phyloP scores from a whole-genome alignment of 2,329 filamentous ascomycete genomes.

The Ambrosiella cleistominuta region DNA sequence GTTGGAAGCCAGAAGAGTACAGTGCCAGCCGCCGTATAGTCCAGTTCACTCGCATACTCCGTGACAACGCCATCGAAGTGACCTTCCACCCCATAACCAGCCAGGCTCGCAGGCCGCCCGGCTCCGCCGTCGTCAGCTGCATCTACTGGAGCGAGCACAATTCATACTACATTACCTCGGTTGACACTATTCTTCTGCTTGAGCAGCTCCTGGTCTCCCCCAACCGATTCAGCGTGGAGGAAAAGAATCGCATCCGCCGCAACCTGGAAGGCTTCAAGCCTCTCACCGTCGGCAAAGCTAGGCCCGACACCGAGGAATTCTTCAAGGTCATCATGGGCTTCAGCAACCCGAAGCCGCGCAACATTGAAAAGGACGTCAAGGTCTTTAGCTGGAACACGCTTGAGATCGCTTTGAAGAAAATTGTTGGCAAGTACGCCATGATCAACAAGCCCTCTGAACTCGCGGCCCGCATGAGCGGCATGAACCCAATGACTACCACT shows the following conservation, averaged over 20 bases:
- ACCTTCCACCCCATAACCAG: constrained; percentile 63
- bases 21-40: constrained; percentile 68
- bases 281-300: constrained; percentile 81
- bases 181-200: constrained; percentile 89
- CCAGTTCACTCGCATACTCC: constrained; percentile 68
- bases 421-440: constrained; percentile 73
- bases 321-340: constrained; percentile 99
- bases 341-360: constrained; percentile 81
- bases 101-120: constrained; percentile 55
- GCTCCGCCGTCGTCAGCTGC: constrained; percentile 90
- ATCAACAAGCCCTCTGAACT: neutral
- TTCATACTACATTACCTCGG: constrained; percentile 86
- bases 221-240: constrained; percentile 79
- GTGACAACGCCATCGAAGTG: constrained; percentile 62
- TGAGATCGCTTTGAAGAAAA: constrained; percentile 78
- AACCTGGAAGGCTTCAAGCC: constrained; percentile 92
- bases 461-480: neutral
- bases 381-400: constrained; percentile 95
- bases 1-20: constrained; percentile 71
- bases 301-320: constrained; percentile 84
- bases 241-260: constrained; percentile 93
- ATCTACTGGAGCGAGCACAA: constrained; percentile 90
- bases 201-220: constrained; percentile 66
- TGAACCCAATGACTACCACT: neutral
- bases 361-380: constrained; percentile 98